Evolutionary conservation across 192 early-diverging fungal species (phyloP).

Genomic region (Anaeromyces robustus): DNA sequence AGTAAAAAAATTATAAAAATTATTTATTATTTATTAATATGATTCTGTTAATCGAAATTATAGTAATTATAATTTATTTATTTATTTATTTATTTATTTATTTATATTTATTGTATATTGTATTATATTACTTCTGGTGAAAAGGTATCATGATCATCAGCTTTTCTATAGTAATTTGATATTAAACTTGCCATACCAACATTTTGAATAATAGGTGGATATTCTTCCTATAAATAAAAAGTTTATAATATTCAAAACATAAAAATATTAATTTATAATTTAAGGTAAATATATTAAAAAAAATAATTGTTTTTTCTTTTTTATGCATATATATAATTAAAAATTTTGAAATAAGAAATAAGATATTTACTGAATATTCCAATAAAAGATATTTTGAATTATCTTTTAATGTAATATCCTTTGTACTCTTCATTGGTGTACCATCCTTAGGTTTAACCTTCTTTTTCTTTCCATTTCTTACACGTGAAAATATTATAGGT

Average conservation of each 20-base stretch:
- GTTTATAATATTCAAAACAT: neutral
- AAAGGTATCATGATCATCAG: constrained; percentile 57
- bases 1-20: too few species aligned
- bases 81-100: too few species aligned
- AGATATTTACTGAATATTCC: constrained; percentile 64
- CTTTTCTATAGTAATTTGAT: constrained; percentile 91
- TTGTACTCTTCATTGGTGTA: constrained; percentile 60
- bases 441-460: constrained; percentile 50
- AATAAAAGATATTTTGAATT: constrained; percentile 62
- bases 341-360: neutral
- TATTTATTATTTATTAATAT: too few species aligned
- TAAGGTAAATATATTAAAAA: too few species aligned
- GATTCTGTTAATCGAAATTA: too few species aligned
- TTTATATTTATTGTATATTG: too few species aligned
- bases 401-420: constrained; percentile 82
- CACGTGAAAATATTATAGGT: constrained; percentile 53
- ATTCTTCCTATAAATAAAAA: constrained; percentile 53
- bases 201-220: constrained; percentile 82
- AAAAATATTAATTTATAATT: too few species aligned
- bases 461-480: constrained; percentile 55
- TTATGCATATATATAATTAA: neutral
- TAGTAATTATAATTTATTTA: too few species aligned
- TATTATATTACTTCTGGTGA: constrained; percentile 42
- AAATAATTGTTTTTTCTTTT: too few species aligned
- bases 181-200: constrained; percentile 88